Evolutionary conservation across 495 filamentous ascomycete species (phyloP), one percentile per base, ranked within the genome.

Genomic region (Annulohypoxylon nitens): DNA sequence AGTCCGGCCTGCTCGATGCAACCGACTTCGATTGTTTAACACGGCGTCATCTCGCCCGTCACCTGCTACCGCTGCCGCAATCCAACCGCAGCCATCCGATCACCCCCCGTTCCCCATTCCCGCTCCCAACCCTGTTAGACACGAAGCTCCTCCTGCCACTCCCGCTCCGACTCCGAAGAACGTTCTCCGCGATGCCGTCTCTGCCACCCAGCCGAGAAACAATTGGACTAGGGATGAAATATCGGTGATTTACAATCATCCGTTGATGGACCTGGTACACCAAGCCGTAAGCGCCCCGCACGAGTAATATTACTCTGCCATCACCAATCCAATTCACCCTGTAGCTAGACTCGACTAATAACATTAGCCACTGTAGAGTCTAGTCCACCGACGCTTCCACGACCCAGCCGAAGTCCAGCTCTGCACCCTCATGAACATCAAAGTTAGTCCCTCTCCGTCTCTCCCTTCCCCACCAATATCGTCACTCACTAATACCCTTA

Each of bases 361-460:
- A 68, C 45, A 55, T 68, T 26, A 68, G 61, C 57, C 33, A 47
- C 10, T 54, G 48, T 63, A 94, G 92, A 88, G 86, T 60, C 88
- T 86, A 47, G 80, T 95, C 62, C 93, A 97, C 81, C 88, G 92
- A 34, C 90, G 90, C 65, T 95, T 95, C 83, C 93, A 95, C 82
- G 86, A 90, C 79, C 92, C 93, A 39, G 82, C 88, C 36, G 86
- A 90, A 5, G 90, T 97, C 77, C 93, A 97, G 78, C 91, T 95
- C 83, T 95, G 93, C 84, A 97, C 93, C 1, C 84, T 97, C 61
- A 94, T 95, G 91, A 95, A 94, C 86, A 97, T 97, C 86, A 97
- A 96, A 74, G 71, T 70, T 0, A 23, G 64, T 47, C 33, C 9
- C 45, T 18, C 14, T n/a, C 20, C 7, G 6, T 23, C 2, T 1